Evolutionary conservation across 176 grass and related monocot species (phyloP).

Genomic region (Oryza rufipogon): DNA sequence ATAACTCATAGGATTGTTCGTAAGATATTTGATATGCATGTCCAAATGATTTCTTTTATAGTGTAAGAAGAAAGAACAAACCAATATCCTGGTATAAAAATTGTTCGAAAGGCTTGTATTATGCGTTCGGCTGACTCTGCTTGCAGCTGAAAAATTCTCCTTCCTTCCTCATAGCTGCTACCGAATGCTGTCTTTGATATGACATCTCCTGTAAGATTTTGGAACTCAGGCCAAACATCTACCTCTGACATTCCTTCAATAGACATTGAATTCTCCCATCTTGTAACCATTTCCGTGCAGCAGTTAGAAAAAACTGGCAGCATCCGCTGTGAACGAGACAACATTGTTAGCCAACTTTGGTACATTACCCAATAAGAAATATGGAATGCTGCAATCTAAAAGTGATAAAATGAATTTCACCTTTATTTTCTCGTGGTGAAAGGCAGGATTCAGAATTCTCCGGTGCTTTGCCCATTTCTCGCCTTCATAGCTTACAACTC

Average conservation of each 20-base stretch:
- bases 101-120: conserved; percentile 35
- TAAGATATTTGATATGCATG: not conserved
- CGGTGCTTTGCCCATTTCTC: conserved; percentile 76
- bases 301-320: conserved; percentile 62
- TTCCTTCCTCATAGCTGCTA: conserved; percentile 72
- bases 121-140: conserved; percentile 51
- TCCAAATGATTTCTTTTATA: not conserved
- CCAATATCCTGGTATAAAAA: conserved; percentile 63
- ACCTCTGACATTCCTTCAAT: conserved; percentile 55
- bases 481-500: conserved; percentile 54
- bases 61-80: conserved; percentile 25
- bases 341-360: not conserved
- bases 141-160: conserved; percentile 76
- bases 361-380: conserved; percentile 4
- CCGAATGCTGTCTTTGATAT: conserved; percentile 85
- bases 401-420: conserved; percentile 16
- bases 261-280: conserved; percentile 61
- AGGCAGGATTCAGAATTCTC: conserved; percentile 82
- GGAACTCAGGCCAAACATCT: conserved; percentile 65
- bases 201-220: conserved; percentile 73
- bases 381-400: not conserved
- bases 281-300: conserved; percentile 60
- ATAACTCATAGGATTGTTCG: not conserved
- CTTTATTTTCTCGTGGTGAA: conserved; percentile 80
- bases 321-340: conserved; percentile 52